Conservation (phyloP, 192 early-diverging fungal species). For the Podochytrium sp. region DNA sequence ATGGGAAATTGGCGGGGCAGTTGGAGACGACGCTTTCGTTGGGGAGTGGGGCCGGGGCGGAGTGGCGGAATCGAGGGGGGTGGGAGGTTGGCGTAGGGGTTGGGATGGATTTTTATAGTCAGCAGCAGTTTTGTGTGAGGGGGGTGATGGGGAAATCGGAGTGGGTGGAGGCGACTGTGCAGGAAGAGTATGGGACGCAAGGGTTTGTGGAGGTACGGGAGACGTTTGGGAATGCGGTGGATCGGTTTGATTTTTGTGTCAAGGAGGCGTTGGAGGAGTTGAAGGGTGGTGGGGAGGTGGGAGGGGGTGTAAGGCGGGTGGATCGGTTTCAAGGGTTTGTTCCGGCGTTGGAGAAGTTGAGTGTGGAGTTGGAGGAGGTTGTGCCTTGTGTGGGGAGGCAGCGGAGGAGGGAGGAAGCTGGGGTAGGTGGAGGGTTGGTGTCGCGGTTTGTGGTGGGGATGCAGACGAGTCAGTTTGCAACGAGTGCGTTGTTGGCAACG, state of each 20-base stretch:
- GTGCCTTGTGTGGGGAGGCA: not conserved
- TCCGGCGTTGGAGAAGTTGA: conserved; percentile 9
- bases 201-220: not conserved
- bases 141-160: conserved; percentile 36
- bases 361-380: not conserved
- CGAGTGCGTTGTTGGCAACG: conserved; percentile 15
- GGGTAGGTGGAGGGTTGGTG: not conserved
- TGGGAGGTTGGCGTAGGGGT: not conserved
- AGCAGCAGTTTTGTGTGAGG: conserved; percentile 25
- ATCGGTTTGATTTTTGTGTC: not conserved
- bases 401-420: not conserved
- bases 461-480: conserved; percentile 7
- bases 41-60: too few relatives aligned
- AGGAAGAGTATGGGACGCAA: not conserved
- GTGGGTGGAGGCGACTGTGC: conserved; percentile 35
- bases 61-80: not conserved
- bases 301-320: not conserved
- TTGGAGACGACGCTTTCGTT: too few relatives aligned
- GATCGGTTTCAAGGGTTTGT: not conserved
- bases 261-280: not conserved
- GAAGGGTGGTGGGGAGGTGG: not conserved
- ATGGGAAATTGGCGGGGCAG: too few relatives aligned
- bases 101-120: conserved; percentile 34
- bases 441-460: conserved; percentile 7
- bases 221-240: not conserved